These are phyloP conservation scores for Schizopora paradoxa DNA, from an alignment of 1,284 basidiomycete genomes.

Conservation along the genomic window DNA sequence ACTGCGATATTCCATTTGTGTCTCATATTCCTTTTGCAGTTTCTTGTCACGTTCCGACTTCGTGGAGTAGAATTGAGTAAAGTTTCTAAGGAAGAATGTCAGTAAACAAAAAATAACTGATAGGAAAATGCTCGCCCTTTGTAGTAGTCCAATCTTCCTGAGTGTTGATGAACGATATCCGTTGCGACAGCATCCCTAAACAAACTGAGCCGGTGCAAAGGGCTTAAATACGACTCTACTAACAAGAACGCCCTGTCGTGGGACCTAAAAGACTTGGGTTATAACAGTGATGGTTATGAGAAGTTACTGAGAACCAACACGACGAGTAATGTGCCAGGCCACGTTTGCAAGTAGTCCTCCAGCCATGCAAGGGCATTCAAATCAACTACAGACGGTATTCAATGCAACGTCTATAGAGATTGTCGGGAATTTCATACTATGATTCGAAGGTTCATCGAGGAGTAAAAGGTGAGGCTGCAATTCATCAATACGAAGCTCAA, in stretches of 20 bases:
- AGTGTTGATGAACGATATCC: conserved; percentile 96
- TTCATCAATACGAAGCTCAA: conserved; percentile 8
- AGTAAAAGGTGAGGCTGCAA: conserved; percentile 70
- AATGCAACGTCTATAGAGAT: conserved; percentile 5
- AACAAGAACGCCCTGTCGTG: conserved; percentile 97
- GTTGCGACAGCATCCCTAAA: conserved; percentile 87
- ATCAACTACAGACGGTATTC: conserved; percentile 46
- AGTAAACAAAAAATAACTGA: conserved; percentile 5
- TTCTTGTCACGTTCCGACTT: conserved; percentile 93
- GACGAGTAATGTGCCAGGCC: conserved; percentile 91
- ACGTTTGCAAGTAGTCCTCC: conserved; percentile 97
- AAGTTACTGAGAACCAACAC: conserved; percentile 53
- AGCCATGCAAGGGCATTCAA: conserved; percentile 80
- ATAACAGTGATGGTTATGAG: conserved; percentile 11
- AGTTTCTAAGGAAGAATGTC: conserved; percentile 76
- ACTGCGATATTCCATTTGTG: conserved; percentile 91
- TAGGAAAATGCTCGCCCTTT: conserved; percentile 54
- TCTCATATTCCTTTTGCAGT: conserved; percentile 90
- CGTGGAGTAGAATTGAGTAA: conserved; percentile 98
- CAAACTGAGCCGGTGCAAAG: conserved; percentile 1
- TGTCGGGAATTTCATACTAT: conserved; percentile 47
- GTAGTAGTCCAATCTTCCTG: conserved; percentile 90
- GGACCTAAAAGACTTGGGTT: conserved; percentile 61
- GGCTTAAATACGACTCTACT: conserved; percentile 24
- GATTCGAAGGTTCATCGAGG: conserved; percentile 97